phyloP scores from a whole-genome alignment of 202 grass and related monocot species.

The Dendrocalamus latiflorus region DNA sequence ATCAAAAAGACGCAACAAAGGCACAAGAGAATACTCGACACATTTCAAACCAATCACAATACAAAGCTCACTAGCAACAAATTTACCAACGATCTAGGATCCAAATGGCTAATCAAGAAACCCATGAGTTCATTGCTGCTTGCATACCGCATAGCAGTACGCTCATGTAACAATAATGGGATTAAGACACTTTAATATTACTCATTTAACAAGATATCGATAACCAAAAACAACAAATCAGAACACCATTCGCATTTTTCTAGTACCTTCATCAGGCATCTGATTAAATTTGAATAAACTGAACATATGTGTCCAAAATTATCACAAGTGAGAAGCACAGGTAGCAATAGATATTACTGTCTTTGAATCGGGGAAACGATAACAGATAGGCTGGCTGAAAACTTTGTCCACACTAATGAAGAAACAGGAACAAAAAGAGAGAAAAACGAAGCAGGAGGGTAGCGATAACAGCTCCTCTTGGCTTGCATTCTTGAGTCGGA shows the following conservation, averaged over 20 bases:
- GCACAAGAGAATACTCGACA: not conserved
- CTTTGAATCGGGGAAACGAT: slow-evolving; percentile 45
- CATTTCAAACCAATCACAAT: not conserved
- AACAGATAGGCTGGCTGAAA: slow-evolving; percentile 32
- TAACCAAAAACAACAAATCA: slow-evolving; percentile 21
- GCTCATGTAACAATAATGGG: not conserved
- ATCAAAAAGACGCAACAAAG: not conserved
- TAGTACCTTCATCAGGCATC: slow-evolving; percentile 48
- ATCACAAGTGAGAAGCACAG: slow-evolving; percentile 47
- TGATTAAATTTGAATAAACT: slow-evolving; percentile 55
- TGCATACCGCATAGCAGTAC: not conserved
- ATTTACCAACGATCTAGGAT: not conserved
- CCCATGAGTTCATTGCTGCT: not conserved
- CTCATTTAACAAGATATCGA: slow-evolving; percentile 31
- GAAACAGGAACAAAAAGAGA: slow-evolving; percentile 44
- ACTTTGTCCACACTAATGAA: slow-evolving; percentile 58
- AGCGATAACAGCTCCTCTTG: slow-evolving; percentile 42
- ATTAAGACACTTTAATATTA: slow-evolving; percentile 27
- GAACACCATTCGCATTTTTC: slow-evolving; percentile 40
- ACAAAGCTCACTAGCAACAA: not conserved
- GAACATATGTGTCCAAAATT: slow-evolving; percentile 59
- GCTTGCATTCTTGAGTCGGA: slow-evolving; percentile 44
- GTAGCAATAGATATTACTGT: slow-evolving; percentile 59
- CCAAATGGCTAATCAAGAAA: not conserved
- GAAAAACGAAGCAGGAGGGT: slow-evolving; percentile 38